A percentile compares a stretch with the other conserved stretches of the same genome.
phyloP scores from a whole-genome alignment of 257 asterid species.

The Solanum gandarillasii region DNA sequence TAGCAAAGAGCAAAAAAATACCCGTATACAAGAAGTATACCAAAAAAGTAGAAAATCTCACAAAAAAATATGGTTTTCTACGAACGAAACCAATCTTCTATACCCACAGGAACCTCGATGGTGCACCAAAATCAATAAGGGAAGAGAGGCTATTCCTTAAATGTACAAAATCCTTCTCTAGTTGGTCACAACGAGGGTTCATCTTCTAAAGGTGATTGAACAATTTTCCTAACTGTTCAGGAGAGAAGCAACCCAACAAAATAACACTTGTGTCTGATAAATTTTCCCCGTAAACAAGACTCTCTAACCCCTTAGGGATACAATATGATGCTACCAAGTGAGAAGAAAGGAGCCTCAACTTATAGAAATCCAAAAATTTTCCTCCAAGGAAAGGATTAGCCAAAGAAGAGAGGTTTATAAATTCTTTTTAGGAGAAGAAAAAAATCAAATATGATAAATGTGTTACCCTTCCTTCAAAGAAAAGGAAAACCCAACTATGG shows the following conservation, averaged over 20 bases:
- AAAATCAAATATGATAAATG: background rate
- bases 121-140: background rate
- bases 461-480: background rate
- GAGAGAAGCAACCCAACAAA: background rate
- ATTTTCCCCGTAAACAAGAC: background rate
- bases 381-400: background rate
- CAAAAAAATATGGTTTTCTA: background rate
- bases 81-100: background rate
- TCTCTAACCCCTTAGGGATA: background rate
- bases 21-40: background rate
- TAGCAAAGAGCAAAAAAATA: background rate
- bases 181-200: background rate
- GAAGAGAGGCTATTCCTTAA: background rate
- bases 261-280: background rate
- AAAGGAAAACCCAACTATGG: background rate
- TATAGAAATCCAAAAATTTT: background rate
- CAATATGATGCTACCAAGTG: background rate
- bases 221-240: background rate
- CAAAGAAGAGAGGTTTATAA: background rate
- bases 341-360: background rate
- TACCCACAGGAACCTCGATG: background rate
- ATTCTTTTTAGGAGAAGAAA: background rate
- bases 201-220: background rate
- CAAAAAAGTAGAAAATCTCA: background rate
- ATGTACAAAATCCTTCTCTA: background rate